A percentile compares a stretch with the other conserved stretches of the same genome.
Conservation (phyloP, 768 basidiomycete genomes). For the Hortiboletus flavorubellus region DNA sequence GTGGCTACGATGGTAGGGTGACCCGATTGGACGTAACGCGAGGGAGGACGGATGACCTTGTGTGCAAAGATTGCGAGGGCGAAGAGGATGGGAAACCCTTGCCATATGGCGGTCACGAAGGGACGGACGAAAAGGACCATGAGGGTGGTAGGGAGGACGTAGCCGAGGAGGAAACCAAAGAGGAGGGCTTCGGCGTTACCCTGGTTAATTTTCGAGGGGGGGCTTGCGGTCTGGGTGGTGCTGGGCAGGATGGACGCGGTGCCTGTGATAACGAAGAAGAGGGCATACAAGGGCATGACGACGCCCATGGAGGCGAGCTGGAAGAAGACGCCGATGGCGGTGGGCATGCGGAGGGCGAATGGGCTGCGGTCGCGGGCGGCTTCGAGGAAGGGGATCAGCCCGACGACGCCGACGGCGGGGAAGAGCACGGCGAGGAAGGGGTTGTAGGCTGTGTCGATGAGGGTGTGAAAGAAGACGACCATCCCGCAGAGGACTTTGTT, state of each 20-base stretch:
- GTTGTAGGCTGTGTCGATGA: conserved; percentile 13
- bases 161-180: conserved; percentile 47
- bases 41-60: conserved; percentile 35
- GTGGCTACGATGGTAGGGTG: conserved; percentile 20
- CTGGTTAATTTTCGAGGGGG: conserved; percentile 34
- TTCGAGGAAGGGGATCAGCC: conserved; percentile 46
- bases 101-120: conserved; percentile 50
- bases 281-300: conserved; percentile 46
- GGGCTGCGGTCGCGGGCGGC: conserved; percentile 38
- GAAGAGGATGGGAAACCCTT: conserved; percentile 47
- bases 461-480: conserved; percentile 45
- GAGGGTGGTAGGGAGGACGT: conserved; percentile 42
- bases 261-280: conserved; percentile 42
- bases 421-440: conserved; percentile 18
- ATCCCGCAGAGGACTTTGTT: conserved; percentile 43
- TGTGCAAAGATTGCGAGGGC: conserved; percentile 41
- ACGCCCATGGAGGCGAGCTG: conserved; percentile 44
- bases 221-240: background rate
- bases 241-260: conserved; percentile 16
- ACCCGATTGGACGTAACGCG: conserved; percentile 15
- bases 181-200: conserved; percentile 49
- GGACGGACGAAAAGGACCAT: conserved; percentile 44
- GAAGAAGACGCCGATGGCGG: conserved; percentile 38
- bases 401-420: conserved; percentile 7
- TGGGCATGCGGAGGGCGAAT: conserved; percentile 38